Base-by-base conservation (phyloP, 2,329 filamentous ascomycete genomes). In the Phialophora tarda region DNA sequence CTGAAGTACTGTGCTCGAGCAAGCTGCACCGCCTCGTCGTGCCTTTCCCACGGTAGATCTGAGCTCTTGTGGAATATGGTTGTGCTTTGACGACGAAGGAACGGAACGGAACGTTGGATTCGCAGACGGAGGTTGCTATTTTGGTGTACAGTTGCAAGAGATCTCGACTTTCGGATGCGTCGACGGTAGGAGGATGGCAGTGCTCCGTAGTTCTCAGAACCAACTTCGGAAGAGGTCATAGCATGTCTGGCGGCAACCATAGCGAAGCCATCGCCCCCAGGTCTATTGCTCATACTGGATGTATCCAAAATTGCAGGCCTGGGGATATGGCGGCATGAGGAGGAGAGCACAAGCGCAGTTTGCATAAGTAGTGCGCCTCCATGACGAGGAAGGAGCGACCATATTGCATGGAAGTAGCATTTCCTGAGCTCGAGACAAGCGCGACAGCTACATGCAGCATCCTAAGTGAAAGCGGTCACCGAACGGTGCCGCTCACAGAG, bases 91-190 rank as follows among this genome's bases (percentile, higher is more conserved):
- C 59, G 60, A 34, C 68, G 70, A 21, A 80, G 73, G 61, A 82
- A 81, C 14, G 81, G 81, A 59, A 79, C 73, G 0, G 81, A 81
- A n/a, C 75, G 78, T 63, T 77, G 75, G 64, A 81, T 69, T 2
- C 70, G 70, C 7, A 72, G 59, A 23, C 61, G 64, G 24, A 73
- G 54, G 38, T 61, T 68, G 58, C 59, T 62, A 38, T 32, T 62
- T 11, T 44, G 50, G 17, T 51, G 48, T 17, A 69, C 57, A 24
- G 57, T 47, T 21, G 65, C 51, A 28, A 60, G 48, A n/a, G 82
- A 83, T 65, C 78, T 80, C 7, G 81, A 76, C 68, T 80, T 82
- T 34, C 79, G 79, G 32, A 83, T 74, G 59, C 76, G 79, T 26
- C 80, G 77, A 67, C 48, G 48, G 48, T 81, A 82, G 1, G 81